Evolutionary conservation across 305 asterid genomes (phyloP), one percentile per base, ranked within the genome.

Genomic region (Fraxinus dipetala): DNA sequence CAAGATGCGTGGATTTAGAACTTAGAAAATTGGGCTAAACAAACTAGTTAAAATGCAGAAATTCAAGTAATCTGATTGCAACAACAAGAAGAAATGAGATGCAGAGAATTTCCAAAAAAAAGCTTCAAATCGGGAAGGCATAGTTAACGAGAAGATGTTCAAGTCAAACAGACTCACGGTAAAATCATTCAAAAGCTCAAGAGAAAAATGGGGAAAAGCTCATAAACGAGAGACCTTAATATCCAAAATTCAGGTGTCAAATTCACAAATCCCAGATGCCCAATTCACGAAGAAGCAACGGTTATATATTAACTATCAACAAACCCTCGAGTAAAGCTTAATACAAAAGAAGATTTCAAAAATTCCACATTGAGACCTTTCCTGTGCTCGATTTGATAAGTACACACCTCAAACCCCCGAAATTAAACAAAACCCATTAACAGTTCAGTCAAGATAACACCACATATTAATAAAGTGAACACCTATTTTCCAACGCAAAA

Each of bases 401-500:
- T 11, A 28, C 22, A 69, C 18, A 30, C 11, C 36, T 10, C 6
- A 67, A 67, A 13, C 9, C 78, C 20, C 61, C 11, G 9, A 36
- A 75, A 75, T 75, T 40, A 78, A 79, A 70, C 78, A 63, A 28
- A 75, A 48, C 16, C 80, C 77, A 36, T 8, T 24, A 77, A 83
- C 73, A 72, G 78, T 48, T 9, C 78, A 32, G 72, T 76, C 31
- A 78, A 76, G 26, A 87, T 81, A 85, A 56, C 11, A 0, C 65
- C 10, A 56, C 4, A 56, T 56, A 6, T 8, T 28, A 18, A 56
- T 18, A 56, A 56, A 56, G 88, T 45, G 40, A 34, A 54, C 78
- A 85, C 40, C 88, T 85, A 78, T 87, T 43, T 81, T 20, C 51
- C 45, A 63, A 63, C 32, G 14, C 32, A 63, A 63, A 54, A 56